Evolutionary conservation across 441 rosid species (phyloP).

Genomic region (Bruguiera hainesii): DNA sequence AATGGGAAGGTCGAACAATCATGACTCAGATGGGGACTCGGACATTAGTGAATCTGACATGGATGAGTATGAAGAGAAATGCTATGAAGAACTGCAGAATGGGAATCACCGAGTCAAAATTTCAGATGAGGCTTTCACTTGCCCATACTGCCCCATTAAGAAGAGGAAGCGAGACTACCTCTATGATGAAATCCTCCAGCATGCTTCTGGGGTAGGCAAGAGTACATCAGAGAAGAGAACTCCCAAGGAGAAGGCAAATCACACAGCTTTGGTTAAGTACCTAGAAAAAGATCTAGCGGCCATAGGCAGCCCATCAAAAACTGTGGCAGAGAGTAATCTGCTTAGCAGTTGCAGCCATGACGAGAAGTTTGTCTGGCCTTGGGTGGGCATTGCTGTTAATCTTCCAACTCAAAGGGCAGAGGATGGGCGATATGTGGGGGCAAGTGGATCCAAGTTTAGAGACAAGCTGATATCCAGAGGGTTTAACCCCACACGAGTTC

Average conservation of each 20-base stretch:
- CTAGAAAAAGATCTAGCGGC: conserved; percentile 54
- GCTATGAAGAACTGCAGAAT: conserved; percentile 62
- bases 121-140: conserved; percentile 52
- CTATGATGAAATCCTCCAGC: conserved; percentile 77
- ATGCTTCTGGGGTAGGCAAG: conserved; percentile 88
- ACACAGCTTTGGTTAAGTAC: conserved; percentile 73
- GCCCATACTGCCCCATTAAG: conserved; percentile 70
- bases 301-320: conserved; percentile 39
- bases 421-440: conserved; percentile 74
- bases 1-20: conserved; percentile 33
- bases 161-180: conserved; percentile 64
- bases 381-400: conserved; percentile 82
- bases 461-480: conserved; percentile 70
- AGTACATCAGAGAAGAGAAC: conserved; percentile 70
- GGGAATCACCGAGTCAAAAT: conserved; percentile 51
- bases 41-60: conserved; percentile 57
- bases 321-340: conserved; percentile 26
- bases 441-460: conserved; percentile 81
- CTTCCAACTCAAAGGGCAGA: conserved; percentile 54
- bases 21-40: conserved; percentile 38
- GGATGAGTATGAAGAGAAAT: conserved; percentile 40
- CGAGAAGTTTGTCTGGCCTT: conserved; percentile 94
- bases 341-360: conserved; percentile 39
- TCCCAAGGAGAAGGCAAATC: conserved; percentile 65
- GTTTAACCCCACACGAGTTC: conserved; percentile 76